phyloP scores from a whole-genome alignment of 768 basidiomycete genomes.

The Lactarius evosmus region DNA sequence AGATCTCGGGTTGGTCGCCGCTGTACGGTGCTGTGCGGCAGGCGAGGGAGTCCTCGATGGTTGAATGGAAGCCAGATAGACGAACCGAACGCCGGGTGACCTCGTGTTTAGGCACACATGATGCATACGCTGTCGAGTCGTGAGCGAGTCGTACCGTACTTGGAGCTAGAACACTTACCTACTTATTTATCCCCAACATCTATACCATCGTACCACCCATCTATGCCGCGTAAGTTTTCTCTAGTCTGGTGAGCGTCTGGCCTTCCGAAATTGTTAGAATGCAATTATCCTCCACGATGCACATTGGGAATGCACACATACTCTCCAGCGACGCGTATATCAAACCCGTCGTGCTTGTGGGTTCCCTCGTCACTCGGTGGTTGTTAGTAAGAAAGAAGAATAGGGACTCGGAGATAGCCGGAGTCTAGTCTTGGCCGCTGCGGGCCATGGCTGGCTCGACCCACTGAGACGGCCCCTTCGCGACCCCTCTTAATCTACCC shows the following conservation, averaged over 20 bases:
- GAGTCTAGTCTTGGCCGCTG: not conserved
- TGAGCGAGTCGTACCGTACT: not conserved
- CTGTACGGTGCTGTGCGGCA: not conserved
- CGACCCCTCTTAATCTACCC: not conserved
- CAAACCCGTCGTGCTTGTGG: not conserved
- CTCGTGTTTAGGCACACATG: not conserved
- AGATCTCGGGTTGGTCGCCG: not conserved
- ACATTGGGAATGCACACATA: not conserved
- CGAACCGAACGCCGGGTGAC: not conserved
- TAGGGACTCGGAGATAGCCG: not conserved
- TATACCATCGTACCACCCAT: too few relatives aligned
- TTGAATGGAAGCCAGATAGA: not conserved
- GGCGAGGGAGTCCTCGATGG: too few relatives aligned
- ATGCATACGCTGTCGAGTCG: not conserved
- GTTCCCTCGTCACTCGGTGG: too few relatives aligned
- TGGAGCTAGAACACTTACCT: too few relatives aligned
- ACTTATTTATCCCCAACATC: too few relatives aligned
- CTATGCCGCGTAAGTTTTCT: too few relatives aligned
- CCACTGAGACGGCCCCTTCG: not conserved
- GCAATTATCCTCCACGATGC: not conserved
- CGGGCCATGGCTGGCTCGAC: too few relatives aligned
- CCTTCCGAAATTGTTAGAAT: not conserved
- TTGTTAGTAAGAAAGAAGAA: too few relatives aligned
- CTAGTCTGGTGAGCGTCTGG: not conserved
- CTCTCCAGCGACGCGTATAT: not conserved